Base-by-base conservation (phyloP, 140 eudicot genomes). In the Stevia rebaudiana region DNA sequence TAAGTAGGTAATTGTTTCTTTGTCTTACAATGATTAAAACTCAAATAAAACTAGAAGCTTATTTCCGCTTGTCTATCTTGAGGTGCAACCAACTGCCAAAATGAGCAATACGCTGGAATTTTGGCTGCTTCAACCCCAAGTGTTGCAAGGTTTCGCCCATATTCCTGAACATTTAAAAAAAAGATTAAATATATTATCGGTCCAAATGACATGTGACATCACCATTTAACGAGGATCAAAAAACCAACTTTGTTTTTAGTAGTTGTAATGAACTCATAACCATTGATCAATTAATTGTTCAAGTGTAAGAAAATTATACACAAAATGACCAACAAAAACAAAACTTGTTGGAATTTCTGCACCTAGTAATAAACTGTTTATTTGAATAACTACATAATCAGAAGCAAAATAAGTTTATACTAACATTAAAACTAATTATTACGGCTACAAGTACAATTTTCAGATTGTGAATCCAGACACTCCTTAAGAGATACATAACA, bases 21-120 rank as follows among this genome's bases (percentile, higher is more conserved):
- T 24, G 30, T 50, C 70, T 46, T 47, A 16, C 57, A 61, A 21
- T 11, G 49, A 44, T 1, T 13, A 68, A 51, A 60, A 3, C 67
- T 35, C 66, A 50, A 21, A 65, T 28, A 28, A 55, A 61, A 52
- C 80, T 82, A 89, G 49, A 80, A 83, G 40, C 78, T 79, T 69
- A 91, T 84, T 9, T 79, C 74, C 51, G 69, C 80, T 77, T 88
- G 94, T 79, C 65, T 83, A 70, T 83, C 94, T 23, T 81, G 37
- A 54, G 95, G 94, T 13, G 99, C 97, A 61, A 94, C 97, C 68
- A 80, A 80, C 57, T 94, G 86, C 99, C 99, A 94, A 65, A 94
- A 81, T 18, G 89, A 77, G 41, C 83, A 59, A 67, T 85, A 94
- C 7, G 86, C 75, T 3, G 90, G 90, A 73, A 94, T 88, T 8